Evolutionary conservation across 2,329 filamentous ascomycete genomes (phyloP).

Genomic region (Lanzia echinophila): DNA sequence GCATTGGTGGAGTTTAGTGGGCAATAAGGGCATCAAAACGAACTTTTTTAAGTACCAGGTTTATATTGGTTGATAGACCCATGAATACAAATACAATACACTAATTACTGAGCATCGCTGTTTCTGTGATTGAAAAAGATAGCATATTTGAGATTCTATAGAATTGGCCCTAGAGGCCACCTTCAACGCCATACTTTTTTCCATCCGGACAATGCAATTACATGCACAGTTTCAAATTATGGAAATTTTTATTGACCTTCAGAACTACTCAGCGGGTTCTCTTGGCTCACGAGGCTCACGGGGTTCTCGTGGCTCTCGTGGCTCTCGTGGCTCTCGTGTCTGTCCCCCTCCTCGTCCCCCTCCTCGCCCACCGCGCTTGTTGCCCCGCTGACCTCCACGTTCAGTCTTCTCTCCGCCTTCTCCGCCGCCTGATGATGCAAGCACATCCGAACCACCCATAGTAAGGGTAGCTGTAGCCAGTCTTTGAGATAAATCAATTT

Average conservation of each 20-base stretch:
- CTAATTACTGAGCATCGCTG: neutral
- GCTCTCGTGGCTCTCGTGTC: slow-evolving; percentile 45
- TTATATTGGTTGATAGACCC: slow-evolving; percentile 28
- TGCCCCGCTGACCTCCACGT: slow-evolving; percentile 38
- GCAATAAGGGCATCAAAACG: slow-evolving; percentile 25
- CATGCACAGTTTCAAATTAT: slow-evolving; percentile 23
- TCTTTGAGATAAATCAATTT: slow-evolving; percentile 96
- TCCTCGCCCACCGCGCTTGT: slow-evolving; percentile 43
- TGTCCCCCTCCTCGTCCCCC: slow-evolving; percentile 44
- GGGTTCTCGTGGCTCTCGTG: slow-evolving; percentile 47
- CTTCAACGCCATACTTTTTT: slow-evolving; percentile 32
- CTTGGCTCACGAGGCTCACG: slow-evolving; percentile 26
- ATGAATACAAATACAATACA: slow-evolving; percentile 19
- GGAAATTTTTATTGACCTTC: slow-evolving; percentile 17
- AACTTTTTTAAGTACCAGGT: slow-evolving; percentile 24
- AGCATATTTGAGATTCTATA: slow-evolving; percentile 19
- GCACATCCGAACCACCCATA: slow-evolving; percentile 42
- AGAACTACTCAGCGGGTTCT: slow-evolving; percentile 9
- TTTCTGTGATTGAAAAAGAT: slow-evolving; percentile 1
- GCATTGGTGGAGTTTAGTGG: slow-evolving; percentile 31
- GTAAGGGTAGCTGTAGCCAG: slow-evolving; percentile 73
- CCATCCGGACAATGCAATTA: slow-evolving; percentile 30
- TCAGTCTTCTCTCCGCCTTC: slow-evolving; percentile 43
- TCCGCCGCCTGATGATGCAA: slow-evolving; percentile 31
- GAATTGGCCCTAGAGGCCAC: slow-evolving; percentile 39